Conservation (phyloP, 163 green algal genomes). For the Trebouxiophyceae sp. region DNA sequence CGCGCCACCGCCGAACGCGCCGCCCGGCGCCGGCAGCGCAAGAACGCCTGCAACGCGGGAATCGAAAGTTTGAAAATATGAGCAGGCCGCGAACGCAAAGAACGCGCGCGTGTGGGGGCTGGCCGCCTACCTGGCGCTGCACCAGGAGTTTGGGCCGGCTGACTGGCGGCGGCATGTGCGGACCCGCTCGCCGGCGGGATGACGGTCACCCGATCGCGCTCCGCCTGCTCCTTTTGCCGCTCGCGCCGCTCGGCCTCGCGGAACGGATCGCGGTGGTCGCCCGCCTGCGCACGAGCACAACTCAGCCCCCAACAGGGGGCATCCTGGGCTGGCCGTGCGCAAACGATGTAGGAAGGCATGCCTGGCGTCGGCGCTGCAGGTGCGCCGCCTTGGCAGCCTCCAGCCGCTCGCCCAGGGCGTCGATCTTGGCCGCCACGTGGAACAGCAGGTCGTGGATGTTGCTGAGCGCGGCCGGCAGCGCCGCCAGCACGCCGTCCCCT, state of each 20-base stretch:
- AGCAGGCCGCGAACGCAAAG: too few species aligned
- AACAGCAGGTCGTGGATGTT: constrained; percentile 40
- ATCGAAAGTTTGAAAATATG: too few species aligned
- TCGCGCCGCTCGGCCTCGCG: constrained; percentile 22
- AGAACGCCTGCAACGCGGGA: too few species aligned
- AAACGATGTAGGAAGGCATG: background rate
- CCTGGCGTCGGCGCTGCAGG: background rate
- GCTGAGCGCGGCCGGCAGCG: constrained; percentile 20
- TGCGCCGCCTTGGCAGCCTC: background rate
- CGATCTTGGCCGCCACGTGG: constrained; percentile 23
- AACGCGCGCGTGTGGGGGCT: too few species aligned
- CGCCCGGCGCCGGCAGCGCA: too few species aligned
- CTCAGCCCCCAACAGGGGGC: background rate
- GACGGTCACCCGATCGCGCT: too few species aligned
- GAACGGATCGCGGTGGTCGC: constrained; percentile 29
- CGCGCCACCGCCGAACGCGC: too few species aligned
- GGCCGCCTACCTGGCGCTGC: too few species aligned
- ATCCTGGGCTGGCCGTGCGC: background rate
- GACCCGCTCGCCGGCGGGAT: too few species aligned
- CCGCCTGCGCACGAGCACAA: constrained; percentile 5
- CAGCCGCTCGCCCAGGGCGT: constrained; percentile 22
- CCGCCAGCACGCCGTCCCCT: constrained; percentile 1
- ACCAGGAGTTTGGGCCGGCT: too few species aligned
- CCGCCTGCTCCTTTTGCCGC: too few species aligned
- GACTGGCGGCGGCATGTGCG: too few species aligned